Evolutionary conservation across 768 basidiomycete genomes (phyloP), one percentile per base, ranked within the genome.

Genomic region (Collybia mongolica): DNA sequence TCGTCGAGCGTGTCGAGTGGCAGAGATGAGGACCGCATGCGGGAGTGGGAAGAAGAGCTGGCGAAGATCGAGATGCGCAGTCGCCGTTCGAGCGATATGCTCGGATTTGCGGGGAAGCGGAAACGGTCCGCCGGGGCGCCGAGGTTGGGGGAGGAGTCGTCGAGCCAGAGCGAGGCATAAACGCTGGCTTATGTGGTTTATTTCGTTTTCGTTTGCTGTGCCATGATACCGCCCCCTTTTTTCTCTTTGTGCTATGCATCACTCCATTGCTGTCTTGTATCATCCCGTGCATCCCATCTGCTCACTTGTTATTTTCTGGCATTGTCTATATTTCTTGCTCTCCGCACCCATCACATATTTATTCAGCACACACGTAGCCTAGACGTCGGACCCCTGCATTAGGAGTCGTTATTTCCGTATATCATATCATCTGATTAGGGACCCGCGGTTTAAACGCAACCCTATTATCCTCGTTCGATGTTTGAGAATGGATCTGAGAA

Each of bases 41-140:
- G 74, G 48, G 89, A 84, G 55, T 92, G 90, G 89, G 90, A 91
- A 65, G 82, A 81, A 63, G 88, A 90, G 71, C 74, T 90, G 39
- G 81, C 75, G 52, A 75, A 80, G 53, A 88, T 90, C 56, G 88
- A 90, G 67, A 68, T 73, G 57, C 71, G 70, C 65, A 86, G 81
- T 66, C 79, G 77, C 39, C 66, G 69, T 58, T 74, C 72, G 40
- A 80, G 75, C 51, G 74, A 76, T 58, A 59, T 77, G 62, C 63
- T 75, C 39, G 75, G 76, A 17, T 79, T 77, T 60, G 65, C 68
- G 35, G 68, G 65, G 50, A 73, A 69, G 65, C 65, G 68, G 58
- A 71, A 69, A 58, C 63, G 67, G 37, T 60, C 54, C 19, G 49
- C 52, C 43, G 57, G 61, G 35, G 53, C 54, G 49, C 49, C 60